These are phyloP conservation scores for Nakazawaea wickerhamii DNA, from an alignment of 805 yeast species.

Conservation along the genomic window DNA sequence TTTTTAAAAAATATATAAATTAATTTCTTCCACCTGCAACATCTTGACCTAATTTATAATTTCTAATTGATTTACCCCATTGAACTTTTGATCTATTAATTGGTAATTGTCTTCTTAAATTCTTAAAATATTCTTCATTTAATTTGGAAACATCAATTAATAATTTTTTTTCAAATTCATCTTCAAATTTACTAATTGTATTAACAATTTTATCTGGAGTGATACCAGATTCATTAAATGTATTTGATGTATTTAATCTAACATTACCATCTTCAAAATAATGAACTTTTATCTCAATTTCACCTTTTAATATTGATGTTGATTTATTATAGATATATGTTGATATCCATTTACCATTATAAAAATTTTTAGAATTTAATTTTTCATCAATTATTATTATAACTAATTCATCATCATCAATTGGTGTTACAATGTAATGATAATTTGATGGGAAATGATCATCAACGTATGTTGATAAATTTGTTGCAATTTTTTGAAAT, in stretches of 20 bases:
- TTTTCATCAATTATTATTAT: slow-evolving; percentile 67
- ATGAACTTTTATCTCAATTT: slow-evolving; percentile 68
- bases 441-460: slow-evolving; percentile 62
- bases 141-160: slow-evolving; percentile 60
- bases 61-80: slow-evolving; percentile 94
- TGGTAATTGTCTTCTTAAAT: slow-evolving; percentile 85
- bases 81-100: slow-evolving; percentile 85
- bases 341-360: slow-evolving; percentile 88
- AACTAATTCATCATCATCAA: slow-evolving; percentile 25
- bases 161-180: slow-evolving; percentile 50
- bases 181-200: slow-evolving; percentile 52
- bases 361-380: slow-evolving; percentile 69
- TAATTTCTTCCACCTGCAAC: slow-evolving; percentile 43
- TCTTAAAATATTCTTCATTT: slow-evolving; percentile 79
- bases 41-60: slow-evolving; percentile 80
- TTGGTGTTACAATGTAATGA: slow-evolving; percentile 40
- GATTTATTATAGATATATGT: slow-evolving; percentile 41
- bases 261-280: slow-evolving; percentile 97
- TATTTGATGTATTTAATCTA: slow-evolving; percentile 49
- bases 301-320: slow-evolving; percentile 40
- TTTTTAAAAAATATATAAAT: background rate
- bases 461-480: slow-evolving; percentile 46
- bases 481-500: slow-evolving; percentile 19
- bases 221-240: slow-evolving; percentile 23
- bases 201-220: slow-evolving; percentile 28